Conservation (phyloP, 139 green algal genomes). For the Picochlorum sp. region DNA sequence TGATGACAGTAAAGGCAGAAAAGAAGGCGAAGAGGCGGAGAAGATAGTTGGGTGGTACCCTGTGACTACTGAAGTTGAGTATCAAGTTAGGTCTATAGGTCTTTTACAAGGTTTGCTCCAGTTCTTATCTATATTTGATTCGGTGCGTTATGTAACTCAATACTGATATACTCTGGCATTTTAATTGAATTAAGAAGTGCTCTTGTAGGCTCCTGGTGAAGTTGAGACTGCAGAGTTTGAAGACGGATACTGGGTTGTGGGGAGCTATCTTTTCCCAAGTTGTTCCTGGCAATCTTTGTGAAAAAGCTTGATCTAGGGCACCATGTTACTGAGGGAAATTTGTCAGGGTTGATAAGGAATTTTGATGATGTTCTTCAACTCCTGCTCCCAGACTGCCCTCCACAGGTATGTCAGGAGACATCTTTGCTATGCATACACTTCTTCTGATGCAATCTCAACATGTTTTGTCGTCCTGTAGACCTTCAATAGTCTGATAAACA, state of each 20-base stretch:
- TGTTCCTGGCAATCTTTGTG: neutral
- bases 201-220: neutral
- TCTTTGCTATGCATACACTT: too few species aligned
- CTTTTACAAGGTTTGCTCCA: slow-evolving; percentile 32
- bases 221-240: neutral
- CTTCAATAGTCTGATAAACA: neutral
- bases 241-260: neutral
- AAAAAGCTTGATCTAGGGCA: neutral
- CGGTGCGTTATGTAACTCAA: neutral
- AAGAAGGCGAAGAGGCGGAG: slow-evolving; percentile 28
- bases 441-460: too few species aligned
- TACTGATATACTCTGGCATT: neutral
- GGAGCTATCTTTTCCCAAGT: neutral
- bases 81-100: slow-evolving; percentile 23
- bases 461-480: too few species aligned
- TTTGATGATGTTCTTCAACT: neutral
- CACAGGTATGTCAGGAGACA: too few species aligned
- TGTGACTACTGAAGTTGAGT: neutral
- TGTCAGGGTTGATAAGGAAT: neutral
- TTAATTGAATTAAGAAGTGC: neutral
- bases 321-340: neutral
- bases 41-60: slow-evolving; percentile 34
- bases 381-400: neutral
- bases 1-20: slow-evolving; percentile 23
- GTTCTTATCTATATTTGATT: slow-evolving; percentile 9